Base-by-base conservation (phyloP, 2,329 filamentous ascomycete species). In the Furcasterigmium furcatum region DNA sequence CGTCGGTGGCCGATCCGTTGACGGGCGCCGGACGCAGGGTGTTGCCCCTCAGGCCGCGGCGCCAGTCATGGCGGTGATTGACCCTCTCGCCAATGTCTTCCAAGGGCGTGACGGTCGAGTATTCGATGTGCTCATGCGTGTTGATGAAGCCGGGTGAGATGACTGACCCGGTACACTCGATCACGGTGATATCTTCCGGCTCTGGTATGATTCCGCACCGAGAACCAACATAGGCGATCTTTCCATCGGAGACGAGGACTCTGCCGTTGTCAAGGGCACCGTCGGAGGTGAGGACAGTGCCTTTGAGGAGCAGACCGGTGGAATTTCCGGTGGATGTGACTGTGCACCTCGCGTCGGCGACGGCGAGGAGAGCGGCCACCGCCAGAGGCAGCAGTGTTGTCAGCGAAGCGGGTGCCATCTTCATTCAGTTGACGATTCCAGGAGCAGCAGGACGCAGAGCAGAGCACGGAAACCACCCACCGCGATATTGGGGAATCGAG, bases 141-240 rank as follows among this genome's bases (percentile, higher is more conserved):
- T 61, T 60, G 53, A 61, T 55, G 47, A 60, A 60, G 25, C 58
- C 58, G 1, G 58, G 58, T 2, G 58, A 60, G 38, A 61, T 57
- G 40, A 59, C 55, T 7, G 56, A 55, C 7, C 44, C 49, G 8
- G 49, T 24, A 45, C 58, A 61, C 21, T 57, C 47, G 16, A 61
- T 16, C 6, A 58, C 44, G 39, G 53, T 59, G 18, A 48, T 44
- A 6, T 48, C 47, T 6, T 9, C 19, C 21, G 40, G 39, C 18
- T 41, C 38, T 4, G 34, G 22, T 19, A 40, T 41, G 2, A 50
- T 38, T 1, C 40, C 40, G 43, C 50, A 55, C 8, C 20, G 38
- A 25, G 30, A 21, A 30, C 47, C 47, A 19, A 42, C 40, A 18
- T 41, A 22, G 24, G 38, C 38, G 21, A 49, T 45, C 22, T 34